Evolutionary conservation across 495 filamentous ascomycete genomes (phyloP), one percentile per base, ranked within the genome.

Genomic region (Schizothecium vesticola): DNA sequence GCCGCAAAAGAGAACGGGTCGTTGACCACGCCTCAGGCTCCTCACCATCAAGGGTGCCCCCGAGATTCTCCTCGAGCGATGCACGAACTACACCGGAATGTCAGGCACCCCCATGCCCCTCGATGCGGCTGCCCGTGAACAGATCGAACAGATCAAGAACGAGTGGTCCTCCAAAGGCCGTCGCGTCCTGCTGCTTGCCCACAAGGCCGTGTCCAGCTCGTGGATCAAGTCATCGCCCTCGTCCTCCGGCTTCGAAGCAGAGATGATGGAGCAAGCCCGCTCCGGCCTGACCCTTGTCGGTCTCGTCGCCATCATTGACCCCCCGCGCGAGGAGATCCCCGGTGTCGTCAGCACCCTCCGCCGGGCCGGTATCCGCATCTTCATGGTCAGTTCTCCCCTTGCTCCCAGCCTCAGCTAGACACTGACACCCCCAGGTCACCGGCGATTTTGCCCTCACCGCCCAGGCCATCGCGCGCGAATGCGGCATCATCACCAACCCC

Each of bases 381-480:
- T 89, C 69, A 91, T 91, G 89, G 75, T 76, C 29, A 43, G 69
- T 21, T 19, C 24, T 13, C 65, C 6, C 23, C 3, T 26, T 5
- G 28, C 12, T 5, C 21, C 21, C 31, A 3, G n/a, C n/a, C n/a
- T n/a, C n/a, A 1, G 23, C 58, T 31, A 2, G 3, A 1, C 13
- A n/a, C 64, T 61, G 3, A 64, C 65, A 24, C 6, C 16, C n/a
- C 10, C 36, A 79, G 74, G 86, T 88, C n/a, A 92, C 90, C 25
- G 90, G 91, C 33, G 90, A 93, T 73, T 90, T 89, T 70, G 86
- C 87, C 12, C 80, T 90, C 23, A 92, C 90, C 2, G 90, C 89
- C 0, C 82, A 86, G 68, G 87, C 89, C 3, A 91, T 92, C 67
- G 89, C 89, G 6, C 76, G 79, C 3, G 84, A 90, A 23, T 88